These are phyloP conservation scores for Barnettozyma siamensis DNA, from an alignment of 805 yeast genomes.

Conservation along the genomic window DNA sequence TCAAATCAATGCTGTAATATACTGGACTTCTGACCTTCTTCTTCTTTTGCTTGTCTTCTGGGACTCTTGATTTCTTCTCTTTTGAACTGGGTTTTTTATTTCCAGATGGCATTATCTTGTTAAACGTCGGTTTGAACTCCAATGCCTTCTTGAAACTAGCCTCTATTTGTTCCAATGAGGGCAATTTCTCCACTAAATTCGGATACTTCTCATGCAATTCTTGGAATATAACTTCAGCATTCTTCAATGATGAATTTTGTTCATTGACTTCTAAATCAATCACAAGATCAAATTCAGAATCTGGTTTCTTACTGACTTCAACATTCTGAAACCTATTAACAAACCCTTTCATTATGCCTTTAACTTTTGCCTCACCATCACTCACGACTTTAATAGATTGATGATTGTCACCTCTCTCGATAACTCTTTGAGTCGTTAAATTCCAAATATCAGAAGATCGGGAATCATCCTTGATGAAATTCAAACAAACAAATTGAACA, in stretches of 20 bases:
- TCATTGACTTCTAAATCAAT: slow-evolving; percentile 47
- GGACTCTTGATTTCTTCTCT: slow-evolving; percentile 5
- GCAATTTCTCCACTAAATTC: slow-evolving; percentile 44
- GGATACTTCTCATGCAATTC: slow-evolving; percentile 39
- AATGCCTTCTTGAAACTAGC: slow-evolving; percentile 41
- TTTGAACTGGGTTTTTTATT: background rate
- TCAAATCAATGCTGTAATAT: slow-evolving; percentile 42
- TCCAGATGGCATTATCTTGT: slow-evolving; percentile 12
- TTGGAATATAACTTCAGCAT: slow-evolving; percentile 40
- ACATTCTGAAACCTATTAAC: slow-evolving; percentile 63
- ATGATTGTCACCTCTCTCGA: slow-evolving; percentile 78
- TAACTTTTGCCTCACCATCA: slow-evolving; percentile 44
- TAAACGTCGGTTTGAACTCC: slow-evolving; percentile 14
- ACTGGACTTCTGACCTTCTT: slow-evolving; percentile 27
- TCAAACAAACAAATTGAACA: slow-evolving; percentile 58
- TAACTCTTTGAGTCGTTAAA: slow-evolving; percentile 54
- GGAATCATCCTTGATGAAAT: slow-evolving; percentile 47
- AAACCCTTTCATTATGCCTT: slow-evolving; percentile 69
- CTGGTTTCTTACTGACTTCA: slow-evolving; percentile 45
- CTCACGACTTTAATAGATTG: slow-evolving; percentile 61
- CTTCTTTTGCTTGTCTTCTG: slow-evolving; percentile 2
- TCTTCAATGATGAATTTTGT: slow-evolving; percentile 41
- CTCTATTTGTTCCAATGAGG: slow-evolving; percentile 44
- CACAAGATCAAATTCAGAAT: slow-evolving; percentile 57
- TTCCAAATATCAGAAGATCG: slow-evolving; percentile 36